phyloP scores from a whole-genome alignment of 2,329 filamentous ascomycete genomes.

The Aureobasidium sp. region DNA sequence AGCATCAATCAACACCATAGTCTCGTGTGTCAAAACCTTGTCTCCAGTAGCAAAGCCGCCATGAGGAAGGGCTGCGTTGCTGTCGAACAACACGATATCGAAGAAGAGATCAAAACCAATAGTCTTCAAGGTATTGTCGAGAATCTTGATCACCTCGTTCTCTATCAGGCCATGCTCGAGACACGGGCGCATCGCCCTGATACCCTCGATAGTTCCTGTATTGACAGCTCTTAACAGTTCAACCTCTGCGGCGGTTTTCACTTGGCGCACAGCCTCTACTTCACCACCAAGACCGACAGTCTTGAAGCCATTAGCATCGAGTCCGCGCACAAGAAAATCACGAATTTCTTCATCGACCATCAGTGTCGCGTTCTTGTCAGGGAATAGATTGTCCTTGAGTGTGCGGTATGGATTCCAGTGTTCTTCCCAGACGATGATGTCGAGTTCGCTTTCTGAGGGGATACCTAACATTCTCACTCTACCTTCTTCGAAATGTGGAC shows the following conservation, averaged over 20 bases:
- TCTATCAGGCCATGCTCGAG: slow-evolving; percentile 53
- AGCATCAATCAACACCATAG: slow-evolving; percentile 57
- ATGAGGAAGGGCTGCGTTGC: slow-evolving; percentile 48
- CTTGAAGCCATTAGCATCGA: slow-evolving; percentile 48
- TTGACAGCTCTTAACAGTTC: slow-evolving; percentile 56
- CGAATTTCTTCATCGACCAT: slow-evolving; percentile 61
- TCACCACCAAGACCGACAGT: slow-evolving; percentile 48
- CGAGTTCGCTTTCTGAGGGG: slow-evolving; percentile 45
- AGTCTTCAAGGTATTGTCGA: slow-evolving; percentile 50
- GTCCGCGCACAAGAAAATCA: slow-evolving; percentile 55
- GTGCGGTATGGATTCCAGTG: slow-evolving; percentile 58
- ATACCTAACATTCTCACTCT: slow-evolving; percentile 54
- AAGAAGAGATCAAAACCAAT: slow-evolving; percentile 54
- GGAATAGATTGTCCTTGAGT: slow-evolving; percentile 39
- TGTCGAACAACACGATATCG: slow-evolving; percentile 57
- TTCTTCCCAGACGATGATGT: slow-evolving; percentile 56
- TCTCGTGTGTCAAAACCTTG: slow-evolving; percentile 47
- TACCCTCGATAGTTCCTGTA: slow-evolving; percentile 55
- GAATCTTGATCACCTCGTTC: slow-evolving; percentile 48
- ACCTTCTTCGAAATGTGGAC: slow-evolving; percentile 55
- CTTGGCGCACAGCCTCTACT: slow-evolving; percentile 53
- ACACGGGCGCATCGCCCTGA: slow-evolving; percentile 51
- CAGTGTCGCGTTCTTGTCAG: slow-evolving; percentile 34
- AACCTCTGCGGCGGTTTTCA: slow-evolving; percentile 50
- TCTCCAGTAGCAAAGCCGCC: slow-evolving; percentile 46